Base-by-base conservation (phyloP, 306 rosid species). In the Alnus glutinosa region DNA sequence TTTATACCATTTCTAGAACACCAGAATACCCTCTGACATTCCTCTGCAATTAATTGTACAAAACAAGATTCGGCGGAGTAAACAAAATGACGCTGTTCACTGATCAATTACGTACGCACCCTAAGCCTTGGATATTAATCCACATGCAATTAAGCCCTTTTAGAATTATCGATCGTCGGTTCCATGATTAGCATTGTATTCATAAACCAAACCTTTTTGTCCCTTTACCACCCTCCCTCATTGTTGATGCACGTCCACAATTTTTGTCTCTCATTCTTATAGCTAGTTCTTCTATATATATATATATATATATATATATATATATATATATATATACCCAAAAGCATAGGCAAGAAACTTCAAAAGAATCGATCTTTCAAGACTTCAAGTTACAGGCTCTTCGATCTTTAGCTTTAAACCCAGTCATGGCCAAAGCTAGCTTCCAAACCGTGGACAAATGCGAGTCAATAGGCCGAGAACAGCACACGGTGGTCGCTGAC, bases 401-500 rank as follows among this genome's bases (percentile, higher is more conserved):
- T 23, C 28, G 28, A 9, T 16, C 47, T 14, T 6, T 34, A 64
- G 47, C 70, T 64, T 64, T 37, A 2, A 64, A 64, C 7, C 47
- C 62, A n/a, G 15, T 11, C 70, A 64, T 64, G 70, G 48, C 70
- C 16, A 37, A 10, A 34, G 62, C 19, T n/a, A 55, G 30, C 0
- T 90, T 94, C 82, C 97, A 93, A 9, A 71, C 88, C 0, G 82
- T 92, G 4, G 79, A 78, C 57, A 87, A 86, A 75, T 94, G 98
- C 76, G 11, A 71, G 3, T 88, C 97, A 0, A 81, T 76, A 0
- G 97, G 90, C 2, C 80, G 97, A 4, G 97, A 94, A 67, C 88
- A 86, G 1, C 90, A 92, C 57, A 75, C 94, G 0, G 94, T 94
- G 68, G 98, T 94, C 1, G 88, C 97, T 0, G 97, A 94, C 85